Percentiles rank a stretch among this genome's conserved stretches.
Conservation (phyloP, 2,329 filamentous ascomycete genomes). For the Anthostomella pinea region DNA sequence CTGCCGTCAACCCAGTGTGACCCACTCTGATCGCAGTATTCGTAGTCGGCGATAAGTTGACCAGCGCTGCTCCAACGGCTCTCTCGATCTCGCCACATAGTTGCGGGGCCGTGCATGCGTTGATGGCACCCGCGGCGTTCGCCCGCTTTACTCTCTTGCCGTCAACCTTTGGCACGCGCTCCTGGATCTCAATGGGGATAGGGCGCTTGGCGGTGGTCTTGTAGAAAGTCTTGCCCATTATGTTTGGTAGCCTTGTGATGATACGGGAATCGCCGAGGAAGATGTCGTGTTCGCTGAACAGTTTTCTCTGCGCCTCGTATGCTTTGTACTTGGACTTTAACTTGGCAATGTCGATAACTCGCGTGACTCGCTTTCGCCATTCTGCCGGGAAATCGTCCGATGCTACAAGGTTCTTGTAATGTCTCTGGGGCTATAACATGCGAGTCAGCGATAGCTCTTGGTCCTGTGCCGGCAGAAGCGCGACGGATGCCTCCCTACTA, state of each 20-base stretch:
- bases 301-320: slow-evolving; percentile 82
- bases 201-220: slow-evolving; percentile 79
- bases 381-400: slow-evolving; percentile 67
- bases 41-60: slow-evolving; percentile 74
- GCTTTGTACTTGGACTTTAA: slow-evolving; percentile 79
- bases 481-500: no score
- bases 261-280: slow-evolving; percentile 93
- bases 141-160: slow-evolving; percentile 56
- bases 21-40: slow-evolving; percentile 81
- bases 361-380: slow-evolving; percentile 65
- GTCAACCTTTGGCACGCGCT: slow-evolving; percentile 59
- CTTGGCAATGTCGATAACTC: slow-evolving; percentile 79
- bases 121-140: slow-evolving; percentile 42
- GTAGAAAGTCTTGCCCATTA: slow-evolving; percentile 92
- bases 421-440: slow-evolving; percentile 36
- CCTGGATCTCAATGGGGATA: slow-evolving; percentile 71
- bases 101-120: slow-evolving; percentile 56
- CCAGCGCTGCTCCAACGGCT: slow-evolving; percentile 72
- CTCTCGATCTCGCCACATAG: slow-evolving; percentile 80
- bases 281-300: slow-evolving; percentile 82
- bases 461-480: no score
- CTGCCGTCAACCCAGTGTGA: slow-evolving; percentile 67
- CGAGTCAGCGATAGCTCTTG: no score
- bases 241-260: slow-evolving; percentile 66
- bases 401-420: slow-evolving; percentile 83